Percentiles rank a stretch among this genome's conserved stretches.
These are phyloP conservation scores for Tylopilus balloui DNA, from an alignment of 768 basidiomycete genomes.

Conservation along the genomic window DNA sequence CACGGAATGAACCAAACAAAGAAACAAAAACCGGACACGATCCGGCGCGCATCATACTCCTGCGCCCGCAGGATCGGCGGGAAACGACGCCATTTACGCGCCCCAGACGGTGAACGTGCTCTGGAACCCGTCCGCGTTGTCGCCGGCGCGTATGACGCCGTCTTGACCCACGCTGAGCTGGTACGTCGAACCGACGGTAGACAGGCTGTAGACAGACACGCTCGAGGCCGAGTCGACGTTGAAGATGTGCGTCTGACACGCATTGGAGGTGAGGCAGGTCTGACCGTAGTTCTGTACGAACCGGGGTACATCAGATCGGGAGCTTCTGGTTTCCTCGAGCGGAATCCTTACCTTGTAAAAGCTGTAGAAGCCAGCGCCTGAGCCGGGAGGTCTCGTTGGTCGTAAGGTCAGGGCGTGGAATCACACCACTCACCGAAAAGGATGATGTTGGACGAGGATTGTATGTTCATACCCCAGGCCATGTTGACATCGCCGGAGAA, in stretches of 20 bases:
- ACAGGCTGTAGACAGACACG: conserved; percentile 40
- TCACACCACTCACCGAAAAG: conserved; percentile 34
- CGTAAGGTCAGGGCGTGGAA: conserved; percentile 25
- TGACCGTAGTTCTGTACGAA: conserved; percentile 36
- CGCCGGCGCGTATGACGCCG: not conserved
- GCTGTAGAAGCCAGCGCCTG: conserved; percentile 47
- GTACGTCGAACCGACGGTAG: conserved; percentile 41
- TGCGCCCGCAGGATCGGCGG: too few species aligned
- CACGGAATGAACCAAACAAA: too few species aligned
- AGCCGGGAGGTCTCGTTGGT: conserved; percentile 10
- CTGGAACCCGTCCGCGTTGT: conserved; percentile 2
- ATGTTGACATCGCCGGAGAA: conserved; percentile 11
- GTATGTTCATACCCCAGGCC: conserved; percentile 17
- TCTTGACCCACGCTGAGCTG: conserved; percentile 9
- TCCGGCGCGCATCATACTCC: too few species aligned
- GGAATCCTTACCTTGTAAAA: conserved; percentile 39
- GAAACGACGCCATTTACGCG: too few species aligned
- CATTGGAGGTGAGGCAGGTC: conserved; percentile 30
- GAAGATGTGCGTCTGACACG: conserved; percentile 42
- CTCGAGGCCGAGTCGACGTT: conserved; percentile 38
- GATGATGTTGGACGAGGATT: conserved; percentile 37
- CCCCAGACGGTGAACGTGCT: conserved; percentile 5
- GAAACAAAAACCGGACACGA: too few species aligned
- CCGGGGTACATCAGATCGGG: not conserved
- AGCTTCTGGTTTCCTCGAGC: too few species aligned